Evolutionary conservation across 352 stramenopile genomes (phyloP), one percentile per base, ranked within the genome.

Genomic region (Pythium vanterpoolii): DNA sequence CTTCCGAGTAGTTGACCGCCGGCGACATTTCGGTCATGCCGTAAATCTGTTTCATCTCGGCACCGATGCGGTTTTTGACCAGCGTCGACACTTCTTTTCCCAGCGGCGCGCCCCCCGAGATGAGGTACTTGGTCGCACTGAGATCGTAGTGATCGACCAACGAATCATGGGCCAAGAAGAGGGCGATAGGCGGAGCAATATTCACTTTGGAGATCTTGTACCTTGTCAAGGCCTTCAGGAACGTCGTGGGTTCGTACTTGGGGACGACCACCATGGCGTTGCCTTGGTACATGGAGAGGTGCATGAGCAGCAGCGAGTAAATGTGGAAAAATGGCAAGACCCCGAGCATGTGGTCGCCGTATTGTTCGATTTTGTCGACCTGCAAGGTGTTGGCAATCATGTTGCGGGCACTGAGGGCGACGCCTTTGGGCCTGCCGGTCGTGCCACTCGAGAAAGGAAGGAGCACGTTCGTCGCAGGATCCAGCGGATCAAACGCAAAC

Each of bases 281-380:
- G 13, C 88, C 88, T 68, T 90, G 81, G 65, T 86, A 90, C 28
- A 93, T 73, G 19, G 75, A 77, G 56, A 94, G 77, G 30, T 98
- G 73, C 26, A 96, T 62, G 23, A 95, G 71, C 45, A 88, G 82
- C 24, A 89, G 76, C 52, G 88, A 92, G 69, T 98, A 98, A 57
- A 98, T 98, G 63, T 99, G 95, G 77, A 97, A 98, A 56, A 98
- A 97, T 18, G 96, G 95, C 31, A 99, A 72, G 34, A 94, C 51
- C 0, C 66, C 75, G 18, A 96, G 59, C 23, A 74, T 77, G 39
- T 77, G 69, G 28, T 62, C 56, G 28, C 66, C 58, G n/a, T 83
- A 65, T n/a, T 91, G 66, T 50, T 92, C 83, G 24, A 94, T 76
- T 10, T 79, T 59, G 48, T 76, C 47, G 14, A 87, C 71, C 64